Conservation (phyloP, 1,284 basidiomycete species). For the Cystobasidiaceae sp. region DNA sequence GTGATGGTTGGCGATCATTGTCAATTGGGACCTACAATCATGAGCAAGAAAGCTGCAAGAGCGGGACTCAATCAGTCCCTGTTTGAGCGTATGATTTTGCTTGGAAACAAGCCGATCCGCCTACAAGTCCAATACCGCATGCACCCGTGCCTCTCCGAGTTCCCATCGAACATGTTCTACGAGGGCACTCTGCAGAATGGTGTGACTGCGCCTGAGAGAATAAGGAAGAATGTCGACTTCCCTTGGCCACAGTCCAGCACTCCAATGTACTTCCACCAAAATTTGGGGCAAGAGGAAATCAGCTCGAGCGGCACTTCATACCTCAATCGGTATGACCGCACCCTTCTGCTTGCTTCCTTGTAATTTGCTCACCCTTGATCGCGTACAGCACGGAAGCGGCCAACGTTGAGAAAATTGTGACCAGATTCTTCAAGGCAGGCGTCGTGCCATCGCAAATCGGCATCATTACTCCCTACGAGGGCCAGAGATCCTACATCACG, state of each 20-base stretch:
- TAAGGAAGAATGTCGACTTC: slow-evolving; percentile 97
- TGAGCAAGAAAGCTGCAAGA: slow-evolving; percentile 99
- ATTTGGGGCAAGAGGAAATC: slow-evolving; percentile 97
- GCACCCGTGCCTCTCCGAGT: slow-evolving; percentile 98
- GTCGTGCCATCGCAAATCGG: slow-evolving; percentile 94
- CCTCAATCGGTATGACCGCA: slow-evolving; percentile 67
- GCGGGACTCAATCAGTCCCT: slow-evolving; percentile 96
- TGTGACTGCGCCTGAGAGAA: slow-evolving; percentile 93
- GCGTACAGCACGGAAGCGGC: slow-evolving; percentile 87
- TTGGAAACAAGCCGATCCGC: slow-evolving; percentile 93
- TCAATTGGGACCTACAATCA: slow-evolving; percentile 98
- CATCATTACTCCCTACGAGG: slow-evolving; percentile 98
- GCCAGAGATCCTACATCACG: slow-evolving; percentile 96
- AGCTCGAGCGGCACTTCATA: slow-evolving; percentile 97
- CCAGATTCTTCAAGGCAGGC: slow-evolving; percentile 98
- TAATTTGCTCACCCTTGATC: slow-evolving; percentile 32
- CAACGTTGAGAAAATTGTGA: slow-evolving; percentile 99
- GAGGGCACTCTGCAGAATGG: slow-evolving; percentile 98
- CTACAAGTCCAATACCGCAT: slow-evolving; percentile 99
- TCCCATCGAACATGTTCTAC: slow-evolving; percentile 99
- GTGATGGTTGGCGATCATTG: slow-evolving; percentile 77
- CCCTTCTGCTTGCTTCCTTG: background rate
- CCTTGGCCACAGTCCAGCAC: slow-evolving; percentile 97
- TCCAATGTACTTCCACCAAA: slow-evolving; percentile 99
- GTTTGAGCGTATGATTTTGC: slow-evolving; percentile 92